Conservation (phyloP, 306 rosid species). For the Fragaria nilgerrensis region DNA sequence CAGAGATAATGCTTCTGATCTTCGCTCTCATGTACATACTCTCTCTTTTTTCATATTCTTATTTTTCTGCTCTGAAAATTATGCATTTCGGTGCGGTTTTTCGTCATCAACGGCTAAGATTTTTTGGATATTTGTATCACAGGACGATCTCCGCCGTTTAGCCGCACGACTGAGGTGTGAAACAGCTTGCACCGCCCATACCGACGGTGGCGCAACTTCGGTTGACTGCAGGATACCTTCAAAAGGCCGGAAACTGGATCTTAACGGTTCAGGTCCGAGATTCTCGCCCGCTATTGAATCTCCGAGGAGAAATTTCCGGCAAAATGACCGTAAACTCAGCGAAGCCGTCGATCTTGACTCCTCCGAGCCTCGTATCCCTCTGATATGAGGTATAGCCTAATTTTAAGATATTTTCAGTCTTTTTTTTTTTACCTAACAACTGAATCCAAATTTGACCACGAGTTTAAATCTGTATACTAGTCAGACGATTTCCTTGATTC, state of each 20-base stretch:
- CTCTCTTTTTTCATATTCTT: background rate
- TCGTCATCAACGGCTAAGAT: background rate
- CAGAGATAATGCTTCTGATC: conserved; percentile 39
- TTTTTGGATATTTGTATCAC: background rate
- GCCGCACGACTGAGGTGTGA: conserved; percentile 7
- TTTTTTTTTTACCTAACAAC: conserved; percentile 33
- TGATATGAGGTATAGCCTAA: conserved; percentile 21
- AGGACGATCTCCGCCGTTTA: conserved; percentile 33
- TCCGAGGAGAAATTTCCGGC: conserved; percentile 1
- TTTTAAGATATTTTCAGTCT: background rate
- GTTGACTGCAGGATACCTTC: conserved; percentile 13
- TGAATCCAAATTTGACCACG: conserved; percentile 29
- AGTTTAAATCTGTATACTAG: conserved; percentile 21
- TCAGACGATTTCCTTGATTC: conserved; percentile 9
- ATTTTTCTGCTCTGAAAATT: background rate
- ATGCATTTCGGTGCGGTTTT: background rate
- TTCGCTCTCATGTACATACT: conserved; percentile 32
- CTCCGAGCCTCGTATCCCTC: conserved; percentile 9
- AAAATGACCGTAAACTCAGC: conserved; percentile 5
- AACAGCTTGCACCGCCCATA: conserved; percentile 18
- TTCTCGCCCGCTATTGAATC: background rate
- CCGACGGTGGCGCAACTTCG: conserved; percentile 27
- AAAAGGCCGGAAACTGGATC: conserved; percentile 16
- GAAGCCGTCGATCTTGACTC: conserved; percentile 33
- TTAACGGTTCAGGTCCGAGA: background rate